Percentiles rank a stretch among this genome's conserved stretches.
phyloP scores from a whole-genome alignment of 768 basidiomycete genomes.

The Suillus subluteus region DNA sequence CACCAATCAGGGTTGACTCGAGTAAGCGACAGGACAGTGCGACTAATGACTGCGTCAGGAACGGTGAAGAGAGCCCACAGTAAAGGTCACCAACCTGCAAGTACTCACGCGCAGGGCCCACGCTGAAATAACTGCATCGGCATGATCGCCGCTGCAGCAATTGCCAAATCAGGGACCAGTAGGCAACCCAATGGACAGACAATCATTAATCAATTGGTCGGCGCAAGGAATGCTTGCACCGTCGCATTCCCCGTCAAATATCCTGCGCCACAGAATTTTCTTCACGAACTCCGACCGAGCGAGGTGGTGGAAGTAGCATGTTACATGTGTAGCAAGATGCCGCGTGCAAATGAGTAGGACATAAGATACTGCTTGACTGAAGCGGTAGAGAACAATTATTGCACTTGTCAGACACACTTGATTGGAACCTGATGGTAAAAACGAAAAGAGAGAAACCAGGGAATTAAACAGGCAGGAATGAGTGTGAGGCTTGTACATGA shows the following conservation, averaged over 20 bases:
- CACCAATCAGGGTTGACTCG: neutral
- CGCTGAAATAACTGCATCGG: constrained; percentile 11
- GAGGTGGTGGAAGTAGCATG: constrained; percentile 19
- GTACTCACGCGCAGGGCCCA: constrained; percentile 6
- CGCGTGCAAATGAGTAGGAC: constrained; percentile 25
- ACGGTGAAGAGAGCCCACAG: neutral
- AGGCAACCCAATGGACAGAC: neutral
- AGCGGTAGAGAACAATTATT: constrained; percentile 29
- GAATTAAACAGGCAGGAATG: constrained; percentile 33
- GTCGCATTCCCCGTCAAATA: constrained; percentile 7
- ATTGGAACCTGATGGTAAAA: constrained; percentile 19
- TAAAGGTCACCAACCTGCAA: constrained; percentile 6
- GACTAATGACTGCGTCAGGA: neutral
- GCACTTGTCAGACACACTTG: constrained; percentile 32
- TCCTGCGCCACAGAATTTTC: constrained; percentile 7
- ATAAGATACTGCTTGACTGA: constrained; percentile 36
- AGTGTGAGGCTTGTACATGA: constrained; percentile 40
- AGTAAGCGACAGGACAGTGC: constrained; percentile 4
- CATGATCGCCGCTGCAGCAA: constrained; percentile 1
- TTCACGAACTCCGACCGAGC: constrained; percentile 18
- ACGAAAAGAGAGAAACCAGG: constrained; percentile 20
- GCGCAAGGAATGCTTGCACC: constrained; percentile 3
- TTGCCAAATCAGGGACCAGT: constrained; percentile 11
- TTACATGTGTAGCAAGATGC: constrained; percentile 26
- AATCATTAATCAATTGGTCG: constrained; percentile 9